Evolutionary conservation across 2,329 filamentous ascomycete species (phyloP), one percentile per base, ranked within the genome.

Genomic region (Claviceps cyperi): DNA sequence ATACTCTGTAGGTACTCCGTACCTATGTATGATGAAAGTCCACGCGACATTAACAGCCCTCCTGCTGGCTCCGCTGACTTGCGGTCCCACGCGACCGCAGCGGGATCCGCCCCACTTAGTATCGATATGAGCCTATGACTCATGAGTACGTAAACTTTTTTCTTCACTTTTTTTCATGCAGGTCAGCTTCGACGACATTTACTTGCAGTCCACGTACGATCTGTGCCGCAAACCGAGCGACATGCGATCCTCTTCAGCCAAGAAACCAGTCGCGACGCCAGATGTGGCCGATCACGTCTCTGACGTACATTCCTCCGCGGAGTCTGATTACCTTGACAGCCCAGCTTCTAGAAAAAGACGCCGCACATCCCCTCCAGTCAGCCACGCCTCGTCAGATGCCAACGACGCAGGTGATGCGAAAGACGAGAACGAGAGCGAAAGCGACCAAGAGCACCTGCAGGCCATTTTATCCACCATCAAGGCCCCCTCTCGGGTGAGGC

Each of bases 401-500:
- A 60, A 61, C 17, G 41, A 53, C 9, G 56, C 54, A 11, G 50
- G 53, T 8, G 53, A 58, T n/a, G 55, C 61, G 39, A 58, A 65
- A 39, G 60, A 68, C 41, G 62, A 64, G 5, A 60, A 68, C 43
- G 62, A 64, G 6, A 62, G 62, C 8, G 59, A 64, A 3, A 63
- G 63, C 14, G 61, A 62, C 2, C 58, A 62, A 3, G 50, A 61
- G 19, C 61, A 63, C n/a, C 38, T 68, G 9, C 60, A 67, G 49
- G 59, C 54, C 13, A 56, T 62, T 3, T 52, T 71, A 1, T 66
- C 70, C 13, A 69, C 70, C 11, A 69, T 76, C 49, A 66, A 70
- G 52, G 74, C 69, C 4, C 76, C 76, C 2, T 79, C 77, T 4
- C 70, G 77, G 51, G 67, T 80, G 52, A 76, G 69, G 55, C 65